phyloP scores from a whole-genome alignment of 2,329 filamentous ascomycete species.

The Talaromyces sp. region DNA sequence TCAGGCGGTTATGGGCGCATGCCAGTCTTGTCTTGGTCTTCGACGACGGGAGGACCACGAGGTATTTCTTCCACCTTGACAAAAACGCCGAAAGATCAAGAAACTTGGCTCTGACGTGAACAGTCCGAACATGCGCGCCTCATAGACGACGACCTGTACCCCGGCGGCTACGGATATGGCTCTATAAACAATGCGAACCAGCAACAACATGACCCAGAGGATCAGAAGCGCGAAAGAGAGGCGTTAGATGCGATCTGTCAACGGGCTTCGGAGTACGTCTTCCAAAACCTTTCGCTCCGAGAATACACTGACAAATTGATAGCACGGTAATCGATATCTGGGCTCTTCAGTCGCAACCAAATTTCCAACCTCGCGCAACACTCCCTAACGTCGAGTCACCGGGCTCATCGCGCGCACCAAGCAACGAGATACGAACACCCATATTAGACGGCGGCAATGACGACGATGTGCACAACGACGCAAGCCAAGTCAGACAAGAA shows the following conservation, averaged over 20 bases:
- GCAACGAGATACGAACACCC: slow-evolving; percentile 19
- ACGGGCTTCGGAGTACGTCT: slow-evolving; percentile 43
- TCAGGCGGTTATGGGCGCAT: slow-evolving; percentile 38
- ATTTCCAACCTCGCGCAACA: slow-evolving; percentile 38
- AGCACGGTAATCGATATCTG: slow-evolving; percentile 46
- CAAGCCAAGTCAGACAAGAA: slow-evolving; percentile 18
- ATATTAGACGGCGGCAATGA: slow-evolving; percentile 15
- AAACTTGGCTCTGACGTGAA: background rate
- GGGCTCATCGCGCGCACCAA: slow-evolving; percentile 26
- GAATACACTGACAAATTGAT: slow-evolving; percentile 15
- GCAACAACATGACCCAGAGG: slow-evolving; percentile 40
- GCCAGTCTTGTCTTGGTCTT: slow-evolving; percentile 42
- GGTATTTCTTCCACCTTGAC: slow-evolving; percentile 23
- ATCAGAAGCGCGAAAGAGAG: slow-evolving; percentile 43
- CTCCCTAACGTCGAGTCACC: slow-evolving; percentile 31
- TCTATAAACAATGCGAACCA: slow-evolving; percentile 37
- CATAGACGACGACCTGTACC: slow-evolving; percentile 45
- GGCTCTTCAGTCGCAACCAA: slow-evolving; percentile 42
- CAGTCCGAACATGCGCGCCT: slow-evolving; percentile 43
- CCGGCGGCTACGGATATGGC: slow-evolving; percentile 43
- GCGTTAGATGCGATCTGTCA: slow-evolving; percentile 47
- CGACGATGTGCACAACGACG: slow-evolving; percentile 15
- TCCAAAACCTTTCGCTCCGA: background rate
- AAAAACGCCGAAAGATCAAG: background rate
- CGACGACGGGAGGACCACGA: slow-evolving; percentile 38